These are phyloP conservation scores for Pyrenochaeta sp. DNA, from an alignment of 2,329 filamentous ascomycete genomes.

Conservation along the genomic window DNA sequence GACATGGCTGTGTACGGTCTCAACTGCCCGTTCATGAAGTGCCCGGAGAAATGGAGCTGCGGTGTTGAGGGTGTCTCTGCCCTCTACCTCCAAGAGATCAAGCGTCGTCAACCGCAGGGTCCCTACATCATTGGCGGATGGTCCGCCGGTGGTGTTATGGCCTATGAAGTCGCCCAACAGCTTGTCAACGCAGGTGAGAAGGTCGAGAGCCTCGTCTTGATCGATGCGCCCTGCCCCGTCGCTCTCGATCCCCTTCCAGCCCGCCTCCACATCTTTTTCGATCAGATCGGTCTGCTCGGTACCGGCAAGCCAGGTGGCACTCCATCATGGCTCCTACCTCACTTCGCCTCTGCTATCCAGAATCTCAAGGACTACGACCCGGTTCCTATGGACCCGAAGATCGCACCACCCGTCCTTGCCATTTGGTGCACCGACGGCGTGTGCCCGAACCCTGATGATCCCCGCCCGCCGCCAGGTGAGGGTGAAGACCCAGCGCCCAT, in stretches of 20 bases:
- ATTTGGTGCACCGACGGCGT: conserved; percentile 80
- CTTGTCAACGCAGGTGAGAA: conserved; percentile 58
- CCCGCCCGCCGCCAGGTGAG: conserved; percentile 69
- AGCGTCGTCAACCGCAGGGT: conserved; percentile 72
- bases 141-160: conserved; percentile 65
- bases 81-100: conserved; percentile 74
- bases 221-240: conserved; percentile 63
- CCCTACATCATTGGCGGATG: conserved; percentile 64
- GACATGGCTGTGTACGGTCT: conserved; percentile 63
- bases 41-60: conserved; percentile 70
- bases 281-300: conserved; percentile 74
- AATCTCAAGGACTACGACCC: conserved; percentile 75
- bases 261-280: conserved; percentile 75
- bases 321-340: conserved; percentile 76
- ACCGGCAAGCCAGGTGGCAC: conserved; percentile 67
- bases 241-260: conserved; percentile 60
- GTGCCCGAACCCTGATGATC: conserved; percentile 71
- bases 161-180: conserved; percentile 61
- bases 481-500: conserved; percentile 63
- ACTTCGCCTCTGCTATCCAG: conserved; percentile 74
- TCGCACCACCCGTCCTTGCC: conserved; percentile 68
- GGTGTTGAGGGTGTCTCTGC: conserved; percentile 71
- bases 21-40: conserved; percentile 77
- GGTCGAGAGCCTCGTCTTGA: conserved; percentile 61
- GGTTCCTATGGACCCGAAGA: conserved; percentile 66